Base-by-base conservation (phyloP, 2,329 filamentous ascomycete genomes). In the Plectosphaerella plurivora region DNA sequence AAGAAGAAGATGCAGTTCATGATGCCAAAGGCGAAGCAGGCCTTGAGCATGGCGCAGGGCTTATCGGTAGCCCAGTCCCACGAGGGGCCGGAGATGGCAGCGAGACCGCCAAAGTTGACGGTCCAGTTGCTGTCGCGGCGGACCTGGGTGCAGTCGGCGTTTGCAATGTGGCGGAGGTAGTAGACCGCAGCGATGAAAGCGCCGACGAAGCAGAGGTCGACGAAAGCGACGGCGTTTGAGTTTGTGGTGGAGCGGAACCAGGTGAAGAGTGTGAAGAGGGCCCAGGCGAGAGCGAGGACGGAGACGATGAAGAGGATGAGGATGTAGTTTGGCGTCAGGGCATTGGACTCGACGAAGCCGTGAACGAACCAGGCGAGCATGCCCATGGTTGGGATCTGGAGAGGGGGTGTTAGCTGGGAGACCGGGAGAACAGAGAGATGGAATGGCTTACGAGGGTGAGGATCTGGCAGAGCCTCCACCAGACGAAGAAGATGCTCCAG, bases 11-110 rank as follows among this genome's bases (percentile, higher is more conserved):
- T 74, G 59, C 77, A 75, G 68, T 94, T 89, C 79, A 97, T 95
- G 68, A 97, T 97, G 47, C 83, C 91, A 60, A 97, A 86, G 3
- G 91, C 93, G 72, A 91, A 97, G 59, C 78, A 81, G 1, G 92
- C 88, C 81, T 97, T 97, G 64, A 96, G 82, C 90, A 97, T 94
- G 48, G 87, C 82, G 72, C 93, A 97, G 5, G 84, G 83, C 77
- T 93, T 93, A 69, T 89, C 78, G 37, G 85, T 69, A 50, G 78
- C 69, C 41, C 85, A 64, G 42, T 77, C 68, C 53, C 83, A 77
- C 49, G 71, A 71, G 47, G 76, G 76, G 36, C 79, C 68, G 28
- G 70, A 73, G 44, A 81, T 81, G 57, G 71, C 75, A 28, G 82
- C 79, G 56, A 89, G 81, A 12, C 79, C 73, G 12, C 87, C 87